These are phyloP conservation scores for Eimeria acervulina DNA, from an alignment of 169 alveolate genomes.

Conservation along the genomic window DNA sequence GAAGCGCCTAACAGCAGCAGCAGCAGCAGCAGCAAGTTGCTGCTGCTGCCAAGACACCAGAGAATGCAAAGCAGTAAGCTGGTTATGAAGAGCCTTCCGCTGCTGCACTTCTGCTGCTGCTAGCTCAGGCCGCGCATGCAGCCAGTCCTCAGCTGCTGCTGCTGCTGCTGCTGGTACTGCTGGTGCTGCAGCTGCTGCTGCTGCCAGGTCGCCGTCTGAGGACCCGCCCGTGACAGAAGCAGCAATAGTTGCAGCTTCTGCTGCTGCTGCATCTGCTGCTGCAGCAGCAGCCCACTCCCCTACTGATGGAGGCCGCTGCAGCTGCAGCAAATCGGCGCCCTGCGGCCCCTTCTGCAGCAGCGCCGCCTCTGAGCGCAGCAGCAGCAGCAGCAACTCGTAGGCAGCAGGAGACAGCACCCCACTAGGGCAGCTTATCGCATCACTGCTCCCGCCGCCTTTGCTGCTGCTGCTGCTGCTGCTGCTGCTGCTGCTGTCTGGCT, in stretches of 20 bases:
- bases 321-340: neutral
- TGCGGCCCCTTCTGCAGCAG: constrained; percentile 39
- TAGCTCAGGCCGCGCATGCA: neutral
- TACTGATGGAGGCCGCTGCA: constrained; percentile 35
- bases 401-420: constrained; percentile 31
- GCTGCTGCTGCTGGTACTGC: neutral
- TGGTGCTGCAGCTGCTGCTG: constrained; percentile 30
- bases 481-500: neutral
- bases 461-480: constrained; percentile 13
- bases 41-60: constrained; percentile 46
- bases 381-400: constrained; percentile 47
- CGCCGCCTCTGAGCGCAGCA: constrained; percentile 3
- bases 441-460: neutral
- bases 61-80: neutral
- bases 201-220: neutral
- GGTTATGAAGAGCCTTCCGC: neutral
- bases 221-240: neutral
- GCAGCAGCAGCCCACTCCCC: constrained; percentile 4
- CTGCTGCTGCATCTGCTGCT: neutral
- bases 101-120: constrained; percentile 38
- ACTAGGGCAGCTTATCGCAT: neutral
- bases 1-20: constrained; percentile 17
- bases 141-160: neutral
- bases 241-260: constrained; percentile 30
- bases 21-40: constrained; percentile 34